These are phyloP conservation scores for Quercus alba DNA, from an alignment of 306 rosid genomes.

Conservation along the genomic window DNA sequence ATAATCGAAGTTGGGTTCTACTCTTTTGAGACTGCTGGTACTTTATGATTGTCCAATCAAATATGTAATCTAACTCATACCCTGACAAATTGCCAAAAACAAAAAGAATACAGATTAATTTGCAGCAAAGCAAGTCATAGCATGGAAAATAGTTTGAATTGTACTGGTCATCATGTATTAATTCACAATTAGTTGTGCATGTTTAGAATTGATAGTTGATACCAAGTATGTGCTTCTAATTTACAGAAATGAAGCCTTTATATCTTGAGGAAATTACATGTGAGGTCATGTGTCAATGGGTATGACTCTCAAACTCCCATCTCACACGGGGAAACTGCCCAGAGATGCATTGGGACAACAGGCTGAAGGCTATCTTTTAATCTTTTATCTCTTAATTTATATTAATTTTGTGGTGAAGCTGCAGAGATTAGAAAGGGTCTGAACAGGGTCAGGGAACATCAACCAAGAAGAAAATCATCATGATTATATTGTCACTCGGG, in stretches of 20 bases:
- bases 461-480: not conserved
- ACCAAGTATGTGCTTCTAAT: not conserved
- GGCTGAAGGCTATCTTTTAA: not conserved
- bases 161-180: not conserved
- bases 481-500: not conserved
- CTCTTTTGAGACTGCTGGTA: conserved; percentile 83
- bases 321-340: not conserved
- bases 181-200: not conserved
- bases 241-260: not conserved
- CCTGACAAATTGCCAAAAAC: conserved; percentile 45
- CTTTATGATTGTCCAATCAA: conserved; percentile 90
- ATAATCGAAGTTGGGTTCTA: conserved; percentile 45
- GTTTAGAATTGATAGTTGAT: not conserved
- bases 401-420: not conserved
- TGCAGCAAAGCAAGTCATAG: not conserved
- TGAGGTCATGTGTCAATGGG: not conserved
- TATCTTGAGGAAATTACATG: not conserved
- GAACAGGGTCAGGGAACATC: not conserved
- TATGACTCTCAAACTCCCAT: not conserved
- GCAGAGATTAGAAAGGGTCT: not conserved
- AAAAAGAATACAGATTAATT: not conserved
- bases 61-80: conserved; percentile 77
- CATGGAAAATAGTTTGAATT: conserved; percentile 1
- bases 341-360: not conserved
- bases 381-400: not conserved